phyloP scores from a whole-genome alignment of 2,329 filamentous ascomycete species.

The Dactylonectria estremocensis region DNA sequence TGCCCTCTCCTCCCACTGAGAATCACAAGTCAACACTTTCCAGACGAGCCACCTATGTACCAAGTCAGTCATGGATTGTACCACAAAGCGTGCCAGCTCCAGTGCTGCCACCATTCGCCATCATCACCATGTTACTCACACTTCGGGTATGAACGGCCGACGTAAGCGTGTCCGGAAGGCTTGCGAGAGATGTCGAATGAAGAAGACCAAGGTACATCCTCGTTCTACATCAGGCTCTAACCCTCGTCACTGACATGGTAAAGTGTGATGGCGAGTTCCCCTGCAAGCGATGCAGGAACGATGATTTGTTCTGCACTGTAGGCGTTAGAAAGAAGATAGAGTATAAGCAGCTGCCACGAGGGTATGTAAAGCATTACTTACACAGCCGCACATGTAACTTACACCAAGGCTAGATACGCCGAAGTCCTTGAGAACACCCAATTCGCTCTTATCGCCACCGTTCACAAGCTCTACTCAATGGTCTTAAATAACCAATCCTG shows the following conservation, averaged over 20 bases:
- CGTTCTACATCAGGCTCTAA: slow-evolving; percentile 18
- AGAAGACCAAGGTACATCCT: slow-evolving; percentile 75
- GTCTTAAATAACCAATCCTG: slow-evolving; percentile 71
- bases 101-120: slow-evolving; percentile 54
- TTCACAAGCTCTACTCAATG: slow-evolving; percentile 77
- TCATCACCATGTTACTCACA: slow-evolving; percentile 55
- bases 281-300: slow-evolving; percentile 77
- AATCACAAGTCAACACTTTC: slow-evolving; percentile 56
- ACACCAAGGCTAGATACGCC: slow-evolving; percentile 65
- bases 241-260: slow-evolving; percentile 30
- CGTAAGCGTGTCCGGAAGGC: slow-evolving; percentile 79
- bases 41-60: slow-evolving; percentile 58
- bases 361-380: slow-evolving; percentile 58
- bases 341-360: slow-evolving; percentile 76
- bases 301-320: slow-evolving; percentile 75
- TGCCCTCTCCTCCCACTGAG: slow-evolving; percentile 69
- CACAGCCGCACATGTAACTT: slow-evolving; percentile 30
- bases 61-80: slow-evolving; percentile 66
- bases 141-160: slow-evolving; percentile 64
- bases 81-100: slow-evolving; percentile 65
- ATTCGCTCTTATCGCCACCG: slow-evolving; percentile 74
- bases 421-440: slow-evolving; percentile 77
- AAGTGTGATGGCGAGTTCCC: slow-evolving; percentile 77
- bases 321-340: slow-evolving; percentile 77
- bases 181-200: slow-evolving; percentile 78